Evolutionary conservation across 148 eudicot genomes (phyloP).

Genomic region (Beta vulgaris): DNA sequence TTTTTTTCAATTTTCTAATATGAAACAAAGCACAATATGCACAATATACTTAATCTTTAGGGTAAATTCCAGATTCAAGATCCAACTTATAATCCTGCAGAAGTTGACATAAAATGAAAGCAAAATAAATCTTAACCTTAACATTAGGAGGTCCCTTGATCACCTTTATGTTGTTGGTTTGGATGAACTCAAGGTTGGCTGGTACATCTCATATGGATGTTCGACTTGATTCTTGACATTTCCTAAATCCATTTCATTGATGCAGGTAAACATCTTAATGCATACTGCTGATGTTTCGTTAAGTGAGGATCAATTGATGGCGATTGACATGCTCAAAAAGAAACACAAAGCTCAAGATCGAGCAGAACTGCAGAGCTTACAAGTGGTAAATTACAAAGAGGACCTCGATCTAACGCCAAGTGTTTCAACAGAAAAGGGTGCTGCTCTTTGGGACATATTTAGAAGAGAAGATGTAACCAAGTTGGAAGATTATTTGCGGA

Average conservation of each 20-base stretch:
- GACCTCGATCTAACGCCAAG: slow-evolving; percentile 13
- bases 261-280: slow-evolving; percentile 84
- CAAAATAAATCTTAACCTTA: too few species aligned
- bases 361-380: slow-evolving; percentile 32
- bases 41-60: too few species aligned
- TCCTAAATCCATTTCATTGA: neutral
- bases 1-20: neutral
- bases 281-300: slow-evolving; percentile 59
- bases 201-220: neutral
- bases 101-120: too few species aligned
- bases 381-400: neutral
- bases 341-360: slow-evolving; percentile 75
- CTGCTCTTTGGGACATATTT: slow-evolving; percentile 95
- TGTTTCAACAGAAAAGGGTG: slow-evolving; percentile 33
- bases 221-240: neutral
- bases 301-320: slow-evolving; percentile 45
- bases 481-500: slow-evolving; percentile 32
- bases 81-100: too few species aligned
- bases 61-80: too few species aligned
- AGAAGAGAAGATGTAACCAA: slow-evolving; percentile 78
- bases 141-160: too few species aligned
- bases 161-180: too few species aligned
- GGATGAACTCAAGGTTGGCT: too few species aligned
- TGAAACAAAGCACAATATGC: neutral
- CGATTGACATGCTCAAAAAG: slow-evolving; percentile 52